Base-by-base conservation (phyloP, 2,329 filamentous ascomycete species). In the Diaporthe sp. region DNA sequence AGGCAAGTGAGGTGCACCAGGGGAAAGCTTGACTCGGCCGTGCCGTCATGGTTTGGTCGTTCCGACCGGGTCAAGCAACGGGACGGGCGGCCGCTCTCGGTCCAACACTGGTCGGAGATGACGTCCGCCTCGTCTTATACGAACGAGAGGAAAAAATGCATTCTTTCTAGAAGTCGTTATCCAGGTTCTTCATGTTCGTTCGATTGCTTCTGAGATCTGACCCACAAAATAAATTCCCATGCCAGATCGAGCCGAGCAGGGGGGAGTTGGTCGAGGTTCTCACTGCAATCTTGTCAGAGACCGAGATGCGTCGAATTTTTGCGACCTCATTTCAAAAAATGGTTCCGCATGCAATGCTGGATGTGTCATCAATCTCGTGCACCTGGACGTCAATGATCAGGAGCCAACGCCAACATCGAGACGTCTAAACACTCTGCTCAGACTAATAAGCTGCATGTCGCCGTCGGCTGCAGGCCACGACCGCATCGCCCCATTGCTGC, bases 11-110 rank as follows among this genome's bases (percentile, higher is more conserved):
- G 54, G 17, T 57, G 60, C 38, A 10, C 58, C 60, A 64, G 40
- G 61, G 42, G 42, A 25, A n/a, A 38, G 61, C 61, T 67, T 50
- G 61, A 52, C 61, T 50, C 61, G 61, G 61, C 61, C 61, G 61
- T 35, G 30, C 61, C 61, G 61, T 50, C 30, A n/a, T 5, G 15
- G 42, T 28, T 35, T 50, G 10, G 2, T 28, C 10, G 38, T 45
- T 25, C 42, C 40, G 61, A 50, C 61, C 61, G 61, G 60, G 28
- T 66, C 60, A 66, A 67, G 19, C 10, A 30, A 50, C 61, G 42
- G 61, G 22, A 35, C 61, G 42, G 61, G 13, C 6, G 33, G 33
- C 64, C 64, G 45, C 25, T 9, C n/a, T 52, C 45, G 45, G 64
- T 52, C 45, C 64, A 52, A 67, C 13, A 33, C 13, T 17, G 1